Evolutionary conservation across 2,329 filamentous ascomycete genomes (phyloP), one percentile per base, ranked within the genome.

Genomic region (Hypoxylon sp.): DNA sequence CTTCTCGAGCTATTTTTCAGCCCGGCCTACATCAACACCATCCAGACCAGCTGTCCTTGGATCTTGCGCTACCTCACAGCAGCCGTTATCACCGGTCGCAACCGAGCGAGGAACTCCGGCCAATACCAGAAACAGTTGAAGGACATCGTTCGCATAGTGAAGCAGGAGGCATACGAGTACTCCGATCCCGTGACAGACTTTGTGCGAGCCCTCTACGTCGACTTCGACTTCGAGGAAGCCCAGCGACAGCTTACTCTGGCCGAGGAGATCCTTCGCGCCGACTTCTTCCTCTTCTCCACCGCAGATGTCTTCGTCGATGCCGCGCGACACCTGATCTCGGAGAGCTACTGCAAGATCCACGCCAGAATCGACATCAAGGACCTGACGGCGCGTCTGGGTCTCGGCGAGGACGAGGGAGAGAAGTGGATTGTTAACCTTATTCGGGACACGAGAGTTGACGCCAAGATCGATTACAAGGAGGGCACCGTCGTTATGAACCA

Each of bases 361-460:
- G 91, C 96, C 71, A 84, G 93, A 66, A 99, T 99, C 71, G 93
- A 97, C 73, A 97, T 99, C 73, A 91, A 92, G 83, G 94, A 97
- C 67, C 84, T 99, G 52, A 96, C 91, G 61, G 88, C 86, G 59
- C 90, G 94, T 71, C 86, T 99, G 54, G 94, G 93, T 61, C 82
- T 99, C 61, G 91, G 89, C 71, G 87, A 92, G 67, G 91, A 96
- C 69, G 94, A 97, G 69, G 94, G 94, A 67, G 94, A 99, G 85
- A 99, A 99, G 81, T 99, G 94, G 94, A 99, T 99, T 69, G 94
- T 99, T 66, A 99, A 99, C 80, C 83, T 99, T 60, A 99, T 99
- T 76, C 88, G 94, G 60, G 94, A 99, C 76, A 99, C 94, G 16
- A 85, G 92, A 58, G 89, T 99, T 59, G 94, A 99, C 70, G 94